phyloP scores from a whole-genome alignment of 305 asterid species.

The Fraxinus platypoda region DNA sequence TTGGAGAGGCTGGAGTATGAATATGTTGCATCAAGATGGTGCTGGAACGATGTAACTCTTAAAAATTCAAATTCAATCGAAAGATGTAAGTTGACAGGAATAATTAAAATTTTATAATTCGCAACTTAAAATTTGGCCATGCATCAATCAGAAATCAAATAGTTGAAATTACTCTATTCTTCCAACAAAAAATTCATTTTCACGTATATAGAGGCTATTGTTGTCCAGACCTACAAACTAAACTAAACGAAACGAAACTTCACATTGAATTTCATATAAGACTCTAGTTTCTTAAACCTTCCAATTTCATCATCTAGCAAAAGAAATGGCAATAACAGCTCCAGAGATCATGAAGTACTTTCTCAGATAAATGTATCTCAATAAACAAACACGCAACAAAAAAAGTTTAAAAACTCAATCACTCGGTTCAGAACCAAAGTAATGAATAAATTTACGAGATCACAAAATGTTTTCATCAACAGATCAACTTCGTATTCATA shows the following conservation, averaged over 20 bases:
- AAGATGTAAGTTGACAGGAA: neutral
- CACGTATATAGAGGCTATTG: neutral
- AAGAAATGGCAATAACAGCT: neutral
- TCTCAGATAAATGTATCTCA: neutral
- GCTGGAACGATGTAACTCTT: neutral
- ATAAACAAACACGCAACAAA: neutral
- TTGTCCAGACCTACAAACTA: neutral
- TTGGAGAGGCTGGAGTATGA: neutral
- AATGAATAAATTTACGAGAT: conserved; percentile 11
- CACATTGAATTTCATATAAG: neutral
- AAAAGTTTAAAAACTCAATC: neutral
- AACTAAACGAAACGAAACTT: neutral
- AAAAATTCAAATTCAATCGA: neutral
- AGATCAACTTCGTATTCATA: conserved; percentile 15
- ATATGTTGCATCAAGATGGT: neutral
- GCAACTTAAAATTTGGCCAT: neutral
- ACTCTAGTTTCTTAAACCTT: neutral
- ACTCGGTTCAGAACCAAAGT: neutral
- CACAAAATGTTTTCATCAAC: conserved; percentile 6
- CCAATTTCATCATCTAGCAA: neutral
- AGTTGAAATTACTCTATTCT: neutral
- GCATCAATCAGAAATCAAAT: neutral
- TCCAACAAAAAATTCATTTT: neutral
- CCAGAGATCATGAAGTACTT: neutral
- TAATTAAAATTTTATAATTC: neutral